Evolutionary conservation across 805 yeast genomes (phyloP), one percentile per base, ranked within the genome.

Genomic region (Wickerhamomyces alni): DNA sequence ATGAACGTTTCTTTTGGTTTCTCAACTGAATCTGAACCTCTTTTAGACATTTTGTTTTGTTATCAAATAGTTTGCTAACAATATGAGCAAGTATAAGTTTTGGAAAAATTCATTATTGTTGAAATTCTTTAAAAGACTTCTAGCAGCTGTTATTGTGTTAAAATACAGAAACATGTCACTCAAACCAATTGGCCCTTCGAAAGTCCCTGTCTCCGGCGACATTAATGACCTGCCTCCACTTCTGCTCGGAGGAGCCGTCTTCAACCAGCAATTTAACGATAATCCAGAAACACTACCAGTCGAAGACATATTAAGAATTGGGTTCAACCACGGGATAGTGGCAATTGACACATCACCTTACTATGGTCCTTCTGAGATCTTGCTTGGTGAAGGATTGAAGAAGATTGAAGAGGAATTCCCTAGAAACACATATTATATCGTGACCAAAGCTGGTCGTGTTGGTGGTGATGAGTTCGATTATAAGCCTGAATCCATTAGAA

Each of bases 301-400:
- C 10, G 65, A 62, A 10, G 77, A 74, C 0, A 72, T 89, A 36
- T 48, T 89, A 17, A 55, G 64, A 35, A 51, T 58, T 12, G 93
- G 89, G 0, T 80, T 89, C 51, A 61, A 66, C 17, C 55, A 67
- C 19, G 96, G 96, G 0, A 65, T 87, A 43, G 72, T 70, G 34
- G 93, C 95, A 2, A 67, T 89, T 28, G 97, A 89, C 55, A 87
- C 97, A 0, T 85, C 96, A 0, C 96, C 97, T 4, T 88, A 86
- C 62, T 89, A 89, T 57, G 97, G 97, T 0, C 87, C 87, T 0
- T 84, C 95, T 5, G 98, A 89, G 54, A 68, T 62, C 16, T 47
- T 89, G 12, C 56, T 86, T 6, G 97, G 98, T 2, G 44, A 68
- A 13, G 91, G 88, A 0, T 62, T 89, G 47, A 57, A 61, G 18